Percentiles rank a stretch among this genome's conserved stretches.
phyloP scores from a whole-genome alignment of 306 rosid species.

The Acacia confusa region DNA sequence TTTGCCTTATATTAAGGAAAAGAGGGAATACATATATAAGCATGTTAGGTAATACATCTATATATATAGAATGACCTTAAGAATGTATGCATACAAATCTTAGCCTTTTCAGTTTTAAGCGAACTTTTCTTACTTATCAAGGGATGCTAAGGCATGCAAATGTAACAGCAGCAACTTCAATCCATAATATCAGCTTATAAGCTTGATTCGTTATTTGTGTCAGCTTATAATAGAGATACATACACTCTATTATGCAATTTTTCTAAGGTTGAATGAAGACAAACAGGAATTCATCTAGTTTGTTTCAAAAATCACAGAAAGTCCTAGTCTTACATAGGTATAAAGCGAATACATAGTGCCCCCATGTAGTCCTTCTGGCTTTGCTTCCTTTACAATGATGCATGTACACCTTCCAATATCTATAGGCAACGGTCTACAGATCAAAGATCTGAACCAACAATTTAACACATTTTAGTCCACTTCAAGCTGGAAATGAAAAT shows the following conservation, averaged over 20 bases:
- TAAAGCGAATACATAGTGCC: constrained; percentile 75
- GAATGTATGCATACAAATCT: neutral
- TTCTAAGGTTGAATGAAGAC: neutral
- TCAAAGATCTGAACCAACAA: constrained; percentile 55
- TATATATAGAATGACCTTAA: neutral
- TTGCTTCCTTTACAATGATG: constrained; percentile 72
- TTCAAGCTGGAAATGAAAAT: neutral
- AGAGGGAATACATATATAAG: too few species aligned
- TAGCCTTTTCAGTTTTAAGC: neutral
- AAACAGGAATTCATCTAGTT: neutral
- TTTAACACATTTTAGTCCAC: neutral
- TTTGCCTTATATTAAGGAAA: too few species aligned
- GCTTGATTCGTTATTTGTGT: neutral
- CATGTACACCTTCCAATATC: constrained; percentile 89
- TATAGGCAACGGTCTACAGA: constrained; percentile 79
- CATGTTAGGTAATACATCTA: too few species aligned
- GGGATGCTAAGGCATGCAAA: neutral
- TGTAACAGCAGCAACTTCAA: neutral
- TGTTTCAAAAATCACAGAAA: neutral
- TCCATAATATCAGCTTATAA: neutral
- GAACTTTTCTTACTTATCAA: neutral
- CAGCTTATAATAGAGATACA: neutral
- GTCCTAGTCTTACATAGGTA: constrained; percentile 62
- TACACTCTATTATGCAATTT: neutral
- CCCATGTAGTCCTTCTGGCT: constrained; percentile 49